phyloP scores from a whole-genome alignment of 2,329 filamentous ascomycete species.

The Claviceps africana region DNA sequence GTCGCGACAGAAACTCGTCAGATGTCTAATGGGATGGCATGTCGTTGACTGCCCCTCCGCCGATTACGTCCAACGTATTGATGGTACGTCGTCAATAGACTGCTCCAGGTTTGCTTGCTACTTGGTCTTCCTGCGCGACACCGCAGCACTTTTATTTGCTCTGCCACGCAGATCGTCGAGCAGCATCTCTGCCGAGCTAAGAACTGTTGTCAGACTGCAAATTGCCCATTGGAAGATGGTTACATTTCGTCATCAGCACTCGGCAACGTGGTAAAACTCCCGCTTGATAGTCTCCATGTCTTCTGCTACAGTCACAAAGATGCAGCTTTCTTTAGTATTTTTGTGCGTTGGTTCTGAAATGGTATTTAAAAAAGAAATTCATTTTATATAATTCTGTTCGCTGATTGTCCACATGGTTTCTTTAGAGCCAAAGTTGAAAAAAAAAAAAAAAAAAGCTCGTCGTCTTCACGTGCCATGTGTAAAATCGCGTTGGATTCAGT shows the following conservation, averaged over 20 bases:
- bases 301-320: no score
- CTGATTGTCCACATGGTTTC: neutral
- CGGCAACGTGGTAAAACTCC: neutral
- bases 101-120: neutral
- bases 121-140: neutral
- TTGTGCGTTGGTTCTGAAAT: neutral
- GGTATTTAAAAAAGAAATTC: no score
- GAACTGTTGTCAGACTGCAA: neutral
- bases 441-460: neutral
- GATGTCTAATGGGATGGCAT: no score
- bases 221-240: neutral
- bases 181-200: neutral
- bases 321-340: neutral
- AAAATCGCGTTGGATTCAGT: neutral
- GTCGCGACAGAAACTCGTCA: no score
- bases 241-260: neutral
- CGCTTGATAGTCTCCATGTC: neutral
- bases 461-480: neutral
- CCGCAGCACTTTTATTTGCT: neutral
- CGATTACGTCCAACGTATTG: no score
- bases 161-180: neutral
- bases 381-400: neutral
- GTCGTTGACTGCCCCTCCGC: neutral
- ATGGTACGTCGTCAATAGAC: neutral
- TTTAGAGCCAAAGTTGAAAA: no score